Conservation (phyloP, 169 alveolate genomes). For the Theileria annulata region DNA sequence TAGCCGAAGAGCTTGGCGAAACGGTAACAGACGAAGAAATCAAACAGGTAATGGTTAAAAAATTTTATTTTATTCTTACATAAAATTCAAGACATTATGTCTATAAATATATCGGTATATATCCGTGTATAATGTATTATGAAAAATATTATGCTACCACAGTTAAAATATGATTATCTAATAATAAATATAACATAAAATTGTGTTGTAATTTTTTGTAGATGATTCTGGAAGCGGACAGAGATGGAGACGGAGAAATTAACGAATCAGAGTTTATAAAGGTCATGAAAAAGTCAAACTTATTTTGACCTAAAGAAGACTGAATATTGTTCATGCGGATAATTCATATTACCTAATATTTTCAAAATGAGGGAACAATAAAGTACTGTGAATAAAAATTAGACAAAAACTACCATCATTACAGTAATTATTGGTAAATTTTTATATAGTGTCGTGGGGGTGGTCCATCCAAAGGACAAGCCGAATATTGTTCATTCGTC, state of each 20-base stretch:
- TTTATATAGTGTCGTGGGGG: slow-evolving; percentile 10
- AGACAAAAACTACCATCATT: neutral
- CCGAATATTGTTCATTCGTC: neutral
- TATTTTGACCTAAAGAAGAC: slow-evolving; percentile 75
- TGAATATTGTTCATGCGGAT: neutral
- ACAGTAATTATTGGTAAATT: neutral
- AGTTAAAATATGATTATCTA: neutral
- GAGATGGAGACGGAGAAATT: slow-evolving; percentile 97
- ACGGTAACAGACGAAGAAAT: slow-evolving; percentile 96
- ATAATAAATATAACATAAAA: neutral
- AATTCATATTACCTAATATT: neutral
- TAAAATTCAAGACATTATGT: no score
- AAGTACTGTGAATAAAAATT: neutral
- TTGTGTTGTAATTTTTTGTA: slow-evolving; percentile 47
- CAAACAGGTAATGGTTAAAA: slow-evolving; percentile 77
- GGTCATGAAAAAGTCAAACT: slow-evolving; percentile 96
- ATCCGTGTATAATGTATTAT: neutral
- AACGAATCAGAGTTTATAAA: slow-evolving; percentile 96
- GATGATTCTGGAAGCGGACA: slow-evolving; percentile 98
- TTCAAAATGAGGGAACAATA: neutral
- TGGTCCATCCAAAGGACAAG: neutral
- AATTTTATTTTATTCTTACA: neutral
- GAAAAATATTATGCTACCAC: slow-evolving; percentile 1
- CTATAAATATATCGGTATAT: neutral
- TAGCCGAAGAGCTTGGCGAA: slow-evolving; percentile 98